Base-by-base conservation (phyloP, 805 yeast species). In the Kuraishia cidri region DNA sequence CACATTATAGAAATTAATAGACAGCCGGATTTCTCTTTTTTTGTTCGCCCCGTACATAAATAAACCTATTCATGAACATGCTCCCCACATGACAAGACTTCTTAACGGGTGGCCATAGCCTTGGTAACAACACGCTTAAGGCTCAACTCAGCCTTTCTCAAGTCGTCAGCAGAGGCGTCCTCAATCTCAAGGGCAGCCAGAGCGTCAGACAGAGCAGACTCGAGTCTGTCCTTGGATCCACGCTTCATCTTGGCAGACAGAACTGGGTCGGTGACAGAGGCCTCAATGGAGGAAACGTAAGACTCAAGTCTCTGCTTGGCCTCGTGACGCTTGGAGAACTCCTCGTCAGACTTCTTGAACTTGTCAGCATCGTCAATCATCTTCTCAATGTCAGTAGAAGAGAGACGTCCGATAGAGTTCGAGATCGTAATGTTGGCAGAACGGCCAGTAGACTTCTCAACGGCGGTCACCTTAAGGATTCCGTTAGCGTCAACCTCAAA, bases 401-500 rank as follows among this genome's bases (percentile, higher is more conserved):
- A 81, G 63, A 90, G 83, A 82, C 95, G 84, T 67, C 97, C 97
- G 62, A 88, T 92, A 59, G 95, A 95, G 82, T 92, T 90, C 52
- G 97, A 86, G 76, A 92, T 92, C 63, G 97, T 90, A 62, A 92
- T 90, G 79, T 90, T 85, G 62, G 95, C 92, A 50, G 96, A 74
- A 69, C 90, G 87, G 71, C 98, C 98, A 48, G 97, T 90, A 43
- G 96, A 88, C 73, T 90, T 90, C 76, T 90, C 98, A 59, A 82
- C 80, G 45, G 98, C 98, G 52, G 96, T 88, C 57, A 90, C 98
- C 83, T 90, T 92, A 66, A 90, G 79, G 76, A 90, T 92, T 78
- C 98, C 98, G 70, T 90, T 92, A 60, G 97, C 97, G 69, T 92
- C 98, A 60, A 92, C 90, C 69, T 90, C 95, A 69, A 90, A 92